Percentiles rank a stretch among this genome's conserved stretches.
phyloP scores from a whole-genome alignment of 2,329 filamentous ascomycete species.

The Fusarium pseudocircinatum region DNA sequence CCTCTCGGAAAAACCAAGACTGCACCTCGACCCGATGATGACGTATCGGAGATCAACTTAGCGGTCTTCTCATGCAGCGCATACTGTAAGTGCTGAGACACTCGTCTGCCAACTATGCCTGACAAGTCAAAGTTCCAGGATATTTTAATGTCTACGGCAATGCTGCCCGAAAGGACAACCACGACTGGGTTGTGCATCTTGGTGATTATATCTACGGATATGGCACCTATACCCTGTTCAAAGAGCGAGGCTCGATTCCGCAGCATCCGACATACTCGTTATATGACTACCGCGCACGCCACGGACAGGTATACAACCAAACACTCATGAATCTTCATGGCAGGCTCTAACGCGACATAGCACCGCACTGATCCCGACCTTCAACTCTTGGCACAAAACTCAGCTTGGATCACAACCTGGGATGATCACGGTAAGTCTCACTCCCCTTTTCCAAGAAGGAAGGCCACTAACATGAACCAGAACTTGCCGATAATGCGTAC shows the following conservation, averaged over 20 bases:
- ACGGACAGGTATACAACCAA: background rate
- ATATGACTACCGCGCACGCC: background rate
- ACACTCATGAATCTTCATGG: too few species aligned
- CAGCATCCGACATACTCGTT: background rate
- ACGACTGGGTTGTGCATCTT: background rate
- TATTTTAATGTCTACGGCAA: slow-evolving; percentile 1
- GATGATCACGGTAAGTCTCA: slow-evolving; percentile 3
- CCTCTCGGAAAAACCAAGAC: background rate
- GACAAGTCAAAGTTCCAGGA: background rate
- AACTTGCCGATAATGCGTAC: background rate
- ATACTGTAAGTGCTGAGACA: background rate
- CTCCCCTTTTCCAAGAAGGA: too few species aligned
- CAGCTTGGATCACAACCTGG: slow-evolving; percentile 2
- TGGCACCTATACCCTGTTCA: background rate
- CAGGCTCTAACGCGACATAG: background rate
- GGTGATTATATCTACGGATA: slow-evolving; percentile 4
- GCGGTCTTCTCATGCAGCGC: background rate
- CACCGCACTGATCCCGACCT: background rate
- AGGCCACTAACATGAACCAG: background rate
- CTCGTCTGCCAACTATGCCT: fast-evolving
- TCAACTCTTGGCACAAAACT: background rate
- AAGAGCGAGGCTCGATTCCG: background rate
- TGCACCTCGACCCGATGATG: background rate
- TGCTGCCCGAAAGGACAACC: background rate
- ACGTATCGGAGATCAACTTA: background rate